These are phyloP conservation scores for Acephala macrosclerotiorum DNA, from an alignment of 2,329 filamentous ascomycete genomes.

Conservation along the genomic window DNA sequence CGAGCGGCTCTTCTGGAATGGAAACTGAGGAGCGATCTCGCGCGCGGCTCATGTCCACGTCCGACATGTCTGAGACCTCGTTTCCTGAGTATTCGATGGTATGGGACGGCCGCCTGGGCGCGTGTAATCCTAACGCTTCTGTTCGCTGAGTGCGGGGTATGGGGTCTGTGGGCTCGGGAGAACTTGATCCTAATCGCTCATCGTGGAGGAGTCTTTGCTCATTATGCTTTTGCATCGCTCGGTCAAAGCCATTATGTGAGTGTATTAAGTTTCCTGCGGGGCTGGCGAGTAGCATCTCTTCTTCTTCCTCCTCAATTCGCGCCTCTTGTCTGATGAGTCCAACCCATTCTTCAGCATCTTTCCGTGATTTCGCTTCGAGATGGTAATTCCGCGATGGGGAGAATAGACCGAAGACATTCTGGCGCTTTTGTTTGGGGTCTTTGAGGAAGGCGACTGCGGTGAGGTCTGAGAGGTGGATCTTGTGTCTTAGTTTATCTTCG, in stretches of 20 bases:
- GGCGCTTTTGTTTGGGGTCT: constrained; percentile 85
- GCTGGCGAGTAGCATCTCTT: constrained; percentile 79
- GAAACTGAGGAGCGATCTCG: constrained; percentile 41
- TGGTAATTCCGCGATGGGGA: constrained; percentile 92
- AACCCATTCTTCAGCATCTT: constrained; percentile 88
- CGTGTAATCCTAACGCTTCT: constrained; percentile 32
- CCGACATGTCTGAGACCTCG: constrained; percentile 85
- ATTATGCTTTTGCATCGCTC: constrained; percentile 36
- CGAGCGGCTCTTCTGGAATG: constrained; percentile 42
- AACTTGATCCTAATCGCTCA: constrained; percentile 54
- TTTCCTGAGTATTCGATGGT: constrained; percentile 71
- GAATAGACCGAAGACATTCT: constrained; percentile 91
- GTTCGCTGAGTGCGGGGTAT: constrained; percentile 31
- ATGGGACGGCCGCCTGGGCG: constrained; percentile 63
- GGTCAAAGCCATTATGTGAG: constrained; percentile 39
- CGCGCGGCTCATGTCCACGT: constrained; percentile 59
- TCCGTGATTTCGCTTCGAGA: constrained; percentile 76
- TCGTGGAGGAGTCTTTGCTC: constrained; percentile 40
- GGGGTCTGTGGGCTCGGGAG: constrained; percentile 63
- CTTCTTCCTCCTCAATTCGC: constrained; percentile 86
- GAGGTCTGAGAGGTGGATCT: constrained; percentile 86
- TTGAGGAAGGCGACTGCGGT: constrained; percentile 90
- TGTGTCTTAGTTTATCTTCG: constrained; percentile 87
- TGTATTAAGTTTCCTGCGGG: constrained; percentile 54
- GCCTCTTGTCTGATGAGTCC: constrained; percentile 80